phyloP scores from a whole-genome alignment of 176 grass and related monocot genomes.

The Rhipidocladum racemiflorum region DNA sequence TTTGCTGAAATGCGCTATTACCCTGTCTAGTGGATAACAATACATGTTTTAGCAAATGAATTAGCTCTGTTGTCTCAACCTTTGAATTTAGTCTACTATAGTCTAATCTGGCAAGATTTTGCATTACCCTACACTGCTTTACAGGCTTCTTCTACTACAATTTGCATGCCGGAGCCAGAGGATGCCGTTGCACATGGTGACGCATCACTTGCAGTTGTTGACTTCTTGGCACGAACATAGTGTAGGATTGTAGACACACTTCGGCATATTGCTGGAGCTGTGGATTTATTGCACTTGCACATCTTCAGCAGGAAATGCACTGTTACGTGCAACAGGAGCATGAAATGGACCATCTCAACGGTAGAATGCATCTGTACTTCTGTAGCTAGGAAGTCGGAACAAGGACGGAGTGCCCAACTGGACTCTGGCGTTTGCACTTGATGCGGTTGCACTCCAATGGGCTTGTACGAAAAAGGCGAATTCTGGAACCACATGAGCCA shows the following conservation, averaged over 20 bases:
- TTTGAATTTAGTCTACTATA: background rate
- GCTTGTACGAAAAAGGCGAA: background rate
- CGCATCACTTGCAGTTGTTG: constrained; percentile 74
- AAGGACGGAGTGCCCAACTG: background rate
- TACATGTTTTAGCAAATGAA: background rate
- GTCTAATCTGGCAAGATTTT: background rate
- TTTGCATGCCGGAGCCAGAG: constrained; percentile 95
- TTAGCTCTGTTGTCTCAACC: background rate
- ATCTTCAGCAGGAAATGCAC: background rate
- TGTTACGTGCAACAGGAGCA: background rate
- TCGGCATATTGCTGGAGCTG: background rate
- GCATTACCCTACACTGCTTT: constrained; percentile 9
- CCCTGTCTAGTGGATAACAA: background rate
- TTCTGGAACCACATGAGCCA: background rate
- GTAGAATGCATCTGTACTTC: background rate
- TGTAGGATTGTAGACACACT: background rate
- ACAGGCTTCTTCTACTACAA: constrained; percentile 60
- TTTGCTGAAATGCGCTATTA: constrained; percentile 8
- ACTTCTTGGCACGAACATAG: constrained; percentile 64
- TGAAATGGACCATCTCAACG: constrained; percentile 13
- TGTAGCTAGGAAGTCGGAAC: background rate
- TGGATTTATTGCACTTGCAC: background rate
- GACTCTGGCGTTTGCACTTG: background rate
- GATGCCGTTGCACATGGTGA: constrained; percentile 94
- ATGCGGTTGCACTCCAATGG: background rate